Evolutionary conservation across 2,329 filamentous ascomycete genomes (phyloP), one percentile per base, ranked within the genome.

Genomic region (Magnaporthiopsis poae): DNA sequence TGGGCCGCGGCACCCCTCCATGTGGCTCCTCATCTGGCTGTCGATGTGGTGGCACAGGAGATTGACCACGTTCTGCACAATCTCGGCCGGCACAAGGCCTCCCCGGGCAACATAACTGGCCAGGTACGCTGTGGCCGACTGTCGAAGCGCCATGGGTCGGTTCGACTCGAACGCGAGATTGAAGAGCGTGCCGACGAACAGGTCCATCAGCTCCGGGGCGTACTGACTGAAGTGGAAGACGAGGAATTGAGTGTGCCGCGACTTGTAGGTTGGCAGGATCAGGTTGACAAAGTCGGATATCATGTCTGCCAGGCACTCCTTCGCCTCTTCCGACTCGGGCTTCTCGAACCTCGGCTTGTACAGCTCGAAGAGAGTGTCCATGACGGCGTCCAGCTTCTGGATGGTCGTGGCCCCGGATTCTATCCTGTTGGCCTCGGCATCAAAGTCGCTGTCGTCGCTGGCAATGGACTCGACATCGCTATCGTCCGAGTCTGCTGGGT

Each of bases 221-320:
- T 85, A 86, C 76, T 99, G 94, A 21, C 91, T 90, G 75, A 96
- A 97, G 77, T 97, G 94, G 78, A 99, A 99, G 64, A 98, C 84
- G 63, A 99, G 85, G 72, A 98, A 99, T 73, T 99, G 95, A 0
- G 92, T 92, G 75, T 98, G 94, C 46, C 95, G 88, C 31, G 92
- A 96, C 71, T 92, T 91, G 75, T 95, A 92, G 18, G 92, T 96
- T 3, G 93, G 92, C 36, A 99, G 84, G 68, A 99, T 92, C 73
- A 92, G 91, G 74, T 86, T 90, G 68, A 89, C 86, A 73, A 99
- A 99, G 74, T 96, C 92, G 63, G 88, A 86, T 35, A 98, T 82
- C 59, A 99, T 83, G 66, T 91, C 87, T 65, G 91, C 88, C 71
- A 96, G 91, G 64, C 87, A 86, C 66, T 88, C 86, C 69, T 90